Evolutionary conservation across 208 protist genomes (phyloP).

Genomic region (Crithidia bombi): DNA sequence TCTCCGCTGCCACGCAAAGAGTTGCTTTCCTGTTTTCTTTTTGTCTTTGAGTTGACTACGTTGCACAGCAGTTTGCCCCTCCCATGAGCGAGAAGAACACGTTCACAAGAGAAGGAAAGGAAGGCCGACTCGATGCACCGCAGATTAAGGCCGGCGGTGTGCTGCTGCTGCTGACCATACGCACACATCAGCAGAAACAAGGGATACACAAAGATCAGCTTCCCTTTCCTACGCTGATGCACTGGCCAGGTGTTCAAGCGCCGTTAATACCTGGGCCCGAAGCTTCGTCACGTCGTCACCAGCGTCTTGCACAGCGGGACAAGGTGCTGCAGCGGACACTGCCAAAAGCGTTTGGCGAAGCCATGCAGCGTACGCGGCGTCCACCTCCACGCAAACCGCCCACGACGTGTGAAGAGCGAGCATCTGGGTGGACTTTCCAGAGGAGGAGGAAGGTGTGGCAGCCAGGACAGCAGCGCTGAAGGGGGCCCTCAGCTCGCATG

Average conservation of each 20-base stretch:
- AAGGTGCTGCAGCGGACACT: background rate
- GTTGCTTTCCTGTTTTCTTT: too few relatives aligned
- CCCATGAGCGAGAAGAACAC: background rate
- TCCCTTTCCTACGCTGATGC: background rate
- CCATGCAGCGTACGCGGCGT: constrained; percentile 18
- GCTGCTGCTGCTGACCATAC: too few relatives aligned
- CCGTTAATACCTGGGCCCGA: background rate
- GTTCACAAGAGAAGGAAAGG: background rate
- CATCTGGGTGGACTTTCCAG: background rate
- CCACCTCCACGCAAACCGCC: constrained; percentile 25
- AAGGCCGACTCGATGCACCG: too few relatives aligned
- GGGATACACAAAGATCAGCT: background rate
- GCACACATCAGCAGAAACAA: too few relatives aligned
- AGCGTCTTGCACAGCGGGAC: background rate
- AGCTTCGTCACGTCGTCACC: background rate
- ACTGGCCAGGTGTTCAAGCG: background rate
- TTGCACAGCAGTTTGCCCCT: background rate
- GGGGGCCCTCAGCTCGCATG: background rate
- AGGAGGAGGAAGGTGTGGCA: background rate
- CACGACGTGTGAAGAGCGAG: constrained; percentile 13
- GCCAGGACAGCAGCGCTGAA: background rate
- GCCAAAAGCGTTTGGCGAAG: constrained; percentile 4
- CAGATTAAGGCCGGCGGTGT: too few relatives aligned
- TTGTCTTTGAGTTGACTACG: too few relatives aligned
- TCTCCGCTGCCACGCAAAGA: too few relatives aligned